phyloP scores from a whole-genome alignment of 225 moss, liverwort and hornwort species.

The Takakia lepidozioides region DNA sequence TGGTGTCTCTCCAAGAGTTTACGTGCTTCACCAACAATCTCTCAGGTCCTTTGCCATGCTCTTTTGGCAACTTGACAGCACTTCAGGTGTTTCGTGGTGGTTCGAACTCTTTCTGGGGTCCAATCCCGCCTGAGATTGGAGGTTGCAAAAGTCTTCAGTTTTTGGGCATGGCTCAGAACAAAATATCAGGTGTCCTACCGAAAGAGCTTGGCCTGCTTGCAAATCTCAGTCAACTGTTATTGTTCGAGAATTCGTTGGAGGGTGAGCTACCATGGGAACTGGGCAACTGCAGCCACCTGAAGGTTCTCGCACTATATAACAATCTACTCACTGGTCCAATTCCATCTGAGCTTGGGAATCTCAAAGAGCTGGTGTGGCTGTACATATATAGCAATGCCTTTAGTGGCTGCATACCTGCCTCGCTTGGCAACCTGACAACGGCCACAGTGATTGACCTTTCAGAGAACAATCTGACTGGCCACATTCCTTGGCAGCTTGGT shows the following conservation, averaged over 20 bases:
- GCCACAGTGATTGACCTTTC: slow-evolving; percentile 42
- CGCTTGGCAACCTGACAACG: slow-evolving; percentile 31
- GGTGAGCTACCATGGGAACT: slow-evolving; percentile 27
- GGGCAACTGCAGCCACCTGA: slow-evolving; percentile 19
- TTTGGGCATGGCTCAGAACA: slow-evolving; percentile 42
- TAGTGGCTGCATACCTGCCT: slow-evolving; percentile 28
- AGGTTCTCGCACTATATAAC: slow-evolving; percentile 26
- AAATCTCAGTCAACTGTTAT: slow-evolving; percentile 30
- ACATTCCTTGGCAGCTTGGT: slow-evolving; percentile 33
- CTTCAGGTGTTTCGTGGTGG: slow-evolving; percentile 22
- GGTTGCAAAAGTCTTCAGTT: slow-evolving; percentile 17
- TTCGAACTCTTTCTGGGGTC: slow-evolving; percentile 24
- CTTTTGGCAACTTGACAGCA: slow-evolving; percentile 19
- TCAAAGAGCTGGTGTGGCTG: slow-evolving; percentile 12
- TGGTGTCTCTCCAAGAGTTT: slow-evolving; percentile 21
- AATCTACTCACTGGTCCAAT: slow-evolving; percentile 26
- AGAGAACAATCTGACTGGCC: slow-evolving; percentile 30
- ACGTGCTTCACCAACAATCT: slow-evolving; percentile 30
- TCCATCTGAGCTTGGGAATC: slow-evolving; percentile 29
- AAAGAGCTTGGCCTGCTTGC: slow-evolving; percentile 14
- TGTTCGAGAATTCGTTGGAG: slow-evolving; percentile 26
- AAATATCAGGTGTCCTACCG: slow-evolving; percentile 26
- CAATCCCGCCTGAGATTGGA: slow-evolving; percentile 29
- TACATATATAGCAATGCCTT: slow-evolving; percentile 36
- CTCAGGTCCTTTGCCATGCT: slow-evolving; percentile 21